Conservation (phyloP, 495 filamentous ascomycete genomes). For the Neurospora tetraspora region DNA sequence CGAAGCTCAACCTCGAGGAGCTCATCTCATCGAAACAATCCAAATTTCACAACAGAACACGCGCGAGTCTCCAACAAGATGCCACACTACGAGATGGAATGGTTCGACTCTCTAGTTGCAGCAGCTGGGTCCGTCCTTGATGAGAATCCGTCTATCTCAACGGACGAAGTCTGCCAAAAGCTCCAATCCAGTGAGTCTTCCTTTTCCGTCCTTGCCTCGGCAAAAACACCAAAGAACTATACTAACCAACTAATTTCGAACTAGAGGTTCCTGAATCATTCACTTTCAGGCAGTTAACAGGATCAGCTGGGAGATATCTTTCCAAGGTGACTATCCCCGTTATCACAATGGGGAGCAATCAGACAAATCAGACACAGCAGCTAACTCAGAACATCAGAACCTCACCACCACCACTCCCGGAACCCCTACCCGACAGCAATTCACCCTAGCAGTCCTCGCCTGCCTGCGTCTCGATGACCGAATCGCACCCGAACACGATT, state of each 20-base stretch:
- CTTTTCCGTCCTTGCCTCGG: neutral
- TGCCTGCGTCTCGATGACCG: constrained; percentile 1
- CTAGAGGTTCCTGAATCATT: constrained; percentile 7
- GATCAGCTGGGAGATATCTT: neutral
- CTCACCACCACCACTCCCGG: neutral
- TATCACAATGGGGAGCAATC: neutral
- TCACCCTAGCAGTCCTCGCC: constrained; percentile 6
- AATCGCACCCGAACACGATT: neutral
- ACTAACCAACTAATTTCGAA: neutral
- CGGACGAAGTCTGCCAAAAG: neutral
- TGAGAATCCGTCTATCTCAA: neutral
- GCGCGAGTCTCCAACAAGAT: neutral
- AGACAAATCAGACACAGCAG: neutral
- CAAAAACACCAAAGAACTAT: neutral
- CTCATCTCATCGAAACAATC: neutral
- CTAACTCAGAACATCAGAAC: neutral
- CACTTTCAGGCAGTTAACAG: constrained; percentile 1
- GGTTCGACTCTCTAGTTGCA: constrained; percentile 5
- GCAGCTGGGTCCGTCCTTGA: neutral
- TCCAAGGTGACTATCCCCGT: neutral
- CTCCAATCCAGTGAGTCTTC: neutral
- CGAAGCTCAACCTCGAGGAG: neutral
- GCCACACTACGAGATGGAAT: neutral
- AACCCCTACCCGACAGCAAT: neutral
- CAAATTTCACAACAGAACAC: neutral